Percentiles rank a stretch among this genome's conserved stretches.
Evolutionary conservation across 257 asterid species (phyloP).

Genomic region (Solanum dulcamara): DNA sequence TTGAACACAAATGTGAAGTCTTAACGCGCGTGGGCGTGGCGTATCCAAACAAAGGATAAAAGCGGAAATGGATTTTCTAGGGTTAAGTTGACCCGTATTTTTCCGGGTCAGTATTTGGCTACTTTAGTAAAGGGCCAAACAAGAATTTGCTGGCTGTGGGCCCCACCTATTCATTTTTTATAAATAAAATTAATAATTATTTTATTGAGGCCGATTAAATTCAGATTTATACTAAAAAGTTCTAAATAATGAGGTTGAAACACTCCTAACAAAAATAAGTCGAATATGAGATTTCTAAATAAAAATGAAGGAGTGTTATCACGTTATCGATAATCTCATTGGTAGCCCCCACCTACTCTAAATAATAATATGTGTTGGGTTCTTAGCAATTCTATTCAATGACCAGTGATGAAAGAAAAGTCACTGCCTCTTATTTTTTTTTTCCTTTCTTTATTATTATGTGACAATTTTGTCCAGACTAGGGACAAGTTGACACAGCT

Average conservation of each 20-base stretch:
- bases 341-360: background rate
- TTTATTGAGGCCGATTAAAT: background rate
- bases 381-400: conserved; percentile 44
- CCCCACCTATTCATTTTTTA: background rate
- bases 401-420: conserved; percentile 12
- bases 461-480: conserved; percentile 8
- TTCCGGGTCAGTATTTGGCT: conserved; percentile 40
- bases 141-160: background rate
- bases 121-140: conserved; percentile 16
- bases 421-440: conserved; percentile 4
- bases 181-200: too few relatives aligned
- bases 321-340: too few relatives aligned
- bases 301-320: too few relatives aligned
- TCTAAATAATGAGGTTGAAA: too few relatives aligned
- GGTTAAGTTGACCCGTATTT: conserved; percentile 43
- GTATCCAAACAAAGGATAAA: conserved; percentile 11
- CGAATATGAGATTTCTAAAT: too few relatives aligned
- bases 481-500: conserved; percentile 3
- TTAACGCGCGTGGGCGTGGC: conserved; percentile 9
- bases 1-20: background rate
- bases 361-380: conserved; percentile 13
- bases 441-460: conserved; percentile 8
- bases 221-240: too few relatives aligned
- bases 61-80: conserved; percentile 7
- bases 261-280: too few relatives aligned